A percentile compares a stretch with the other conserved stretches of the same genome.
These are phyloP conservation scores for Trichoderma reesei DNA, from an alignment of 495 filamentous ascomycete species.

Conservation along the genomic window DNA sequence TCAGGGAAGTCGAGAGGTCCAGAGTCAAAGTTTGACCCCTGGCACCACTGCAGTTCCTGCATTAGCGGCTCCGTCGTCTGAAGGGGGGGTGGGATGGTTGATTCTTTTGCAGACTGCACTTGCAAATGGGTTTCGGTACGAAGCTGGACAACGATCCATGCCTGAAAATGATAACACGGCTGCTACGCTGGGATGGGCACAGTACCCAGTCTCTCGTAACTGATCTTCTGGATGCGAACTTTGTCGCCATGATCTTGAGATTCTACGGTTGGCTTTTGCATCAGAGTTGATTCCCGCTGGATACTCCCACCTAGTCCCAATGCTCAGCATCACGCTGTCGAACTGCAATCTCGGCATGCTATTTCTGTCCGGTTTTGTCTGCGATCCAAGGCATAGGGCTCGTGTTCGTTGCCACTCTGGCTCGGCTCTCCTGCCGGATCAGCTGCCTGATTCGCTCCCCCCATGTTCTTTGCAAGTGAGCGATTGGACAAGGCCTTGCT, in stretches of 20 bases:
- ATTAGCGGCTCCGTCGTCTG: conserved; percentile 7
- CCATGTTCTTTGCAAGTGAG: background rate
- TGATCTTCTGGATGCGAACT: background rate
- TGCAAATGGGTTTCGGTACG: background rate
- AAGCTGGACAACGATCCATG: background rate
- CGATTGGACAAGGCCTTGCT: background rate
- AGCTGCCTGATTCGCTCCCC: background rate
- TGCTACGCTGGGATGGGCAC: background rate
- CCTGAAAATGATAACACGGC: background rate
- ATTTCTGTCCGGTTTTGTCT: background rate
- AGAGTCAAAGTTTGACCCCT: background rate
- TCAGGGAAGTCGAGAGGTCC: background rate
- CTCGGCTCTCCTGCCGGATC: conserved; percentile 6
- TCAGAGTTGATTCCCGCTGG: background rate
- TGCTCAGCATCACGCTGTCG: background rate
- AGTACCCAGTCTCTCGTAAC: background rate
- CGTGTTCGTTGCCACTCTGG: background rate
- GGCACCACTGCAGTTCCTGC: conserved; percentile 4
- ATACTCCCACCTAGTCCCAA: background rate
- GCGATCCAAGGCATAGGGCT: background rate
- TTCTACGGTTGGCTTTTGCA: background rate
- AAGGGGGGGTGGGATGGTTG: background rate
- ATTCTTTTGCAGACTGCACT: background rate
- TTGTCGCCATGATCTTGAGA: background rate
- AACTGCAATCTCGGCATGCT: background rate